Evolutionary conservation across 2,329 filamentous ascomycete species (phyloP).

Genomic region (Tolypocladium tundrense): DNA sequence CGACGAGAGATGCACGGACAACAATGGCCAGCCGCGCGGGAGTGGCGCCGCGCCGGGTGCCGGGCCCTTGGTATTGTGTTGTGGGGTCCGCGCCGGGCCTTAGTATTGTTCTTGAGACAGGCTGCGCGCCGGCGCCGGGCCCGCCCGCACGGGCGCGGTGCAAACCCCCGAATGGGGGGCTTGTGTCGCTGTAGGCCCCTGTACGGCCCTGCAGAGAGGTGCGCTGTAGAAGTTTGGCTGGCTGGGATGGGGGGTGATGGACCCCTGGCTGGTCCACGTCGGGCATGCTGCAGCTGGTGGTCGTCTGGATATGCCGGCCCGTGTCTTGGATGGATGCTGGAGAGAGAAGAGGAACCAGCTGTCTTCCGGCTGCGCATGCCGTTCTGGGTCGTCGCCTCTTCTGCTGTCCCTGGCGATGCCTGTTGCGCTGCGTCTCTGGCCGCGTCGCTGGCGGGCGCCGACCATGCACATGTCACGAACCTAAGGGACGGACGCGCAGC

Average conservation of each 20-base stretch:
- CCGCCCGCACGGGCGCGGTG: too few species aligned
- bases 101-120: slow-evolving; percentile 22
- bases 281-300: too few species aligned
- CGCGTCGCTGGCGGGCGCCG: background rate
- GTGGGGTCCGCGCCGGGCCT: slow-evolving; percentile 16
- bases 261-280: background rate
- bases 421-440: background rate
- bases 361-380: background rate
- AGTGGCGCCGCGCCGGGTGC: slow-evolving; percentile 1
- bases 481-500: background rate
- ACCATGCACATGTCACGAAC: background rate
- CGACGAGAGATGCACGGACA: background rate
- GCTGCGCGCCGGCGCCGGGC: background rate
- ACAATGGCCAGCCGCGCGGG: background rate
- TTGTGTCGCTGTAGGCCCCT: background rate
- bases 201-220: background rate
- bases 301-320: background rate
- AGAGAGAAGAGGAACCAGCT: background rate
- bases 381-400: background rate
- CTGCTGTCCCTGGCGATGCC: background rate
- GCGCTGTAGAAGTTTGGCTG: background rate
- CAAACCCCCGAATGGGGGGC: too few species aligned
- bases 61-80: slow-evolving; percentile 20
- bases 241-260: background rate
- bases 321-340: background rate